Conservation (phyloP, 331 rosid species). For the Quercus lobata region DNA sequence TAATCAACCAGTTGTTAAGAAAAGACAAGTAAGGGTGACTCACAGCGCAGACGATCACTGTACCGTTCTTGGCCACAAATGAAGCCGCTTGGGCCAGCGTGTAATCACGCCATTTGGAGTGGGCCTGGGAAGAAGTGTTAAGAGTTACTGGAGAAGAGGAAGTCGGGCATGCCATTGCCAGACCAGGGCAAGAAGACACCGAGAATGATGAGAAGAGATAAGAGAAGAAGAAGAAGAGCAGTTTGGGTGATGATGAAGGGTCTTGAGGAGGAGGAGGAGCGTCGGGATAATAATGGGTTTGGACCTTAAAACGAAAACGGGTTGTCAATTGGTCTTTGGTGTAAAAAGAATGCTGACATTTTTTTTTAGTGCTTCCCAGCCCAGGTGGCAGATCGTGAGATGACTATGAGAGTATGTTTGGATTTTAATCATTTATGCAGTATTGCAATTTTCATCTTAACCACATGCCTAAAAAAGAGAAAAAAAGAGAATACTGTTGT, state of each 20-base stretch:
- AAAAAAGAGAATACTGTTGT: too few species aligned
- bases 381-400: too few species aligned
- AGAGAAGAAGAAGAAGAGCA: conserved; percentile 36
- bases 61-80: conserved; percentile 72
- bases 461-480: too few species aligned
- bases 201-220: conserved; percentile 49
- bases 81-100: conserved; percentile 72
- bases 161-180: conserved; percentile 34
- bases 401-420: too few species aligned
- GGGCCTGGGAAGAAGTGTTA: conserved; percentile 14
- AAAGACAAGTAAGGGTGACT: conserved; percentile 92
- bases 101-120: conserved; percentile 26
- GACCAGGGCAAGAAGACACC: conserved; percentile 74
- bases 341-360: conserved; percentile 56
- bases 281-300: conserved; percentile 34
- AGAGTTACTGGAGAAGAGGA: conserved; percentile 30
- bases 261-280: conserved; percentile 49
- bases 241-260: conserved; percentile 35
- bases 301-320: conserved; percentile 37
- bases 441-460: too few species aligned
- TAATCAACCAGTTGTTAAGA: conserved; percentile 85
- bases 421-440: too few species aligned
- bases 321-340: conserved; percentile 37
- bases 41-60: conserved; percentile 88
- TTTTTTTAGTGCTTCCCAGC: background rate